phyloP scores from a whole-genome alignment of 2,329 filamentous ascomycete species.

The Trichophyton mentagrophytes region DNA sequence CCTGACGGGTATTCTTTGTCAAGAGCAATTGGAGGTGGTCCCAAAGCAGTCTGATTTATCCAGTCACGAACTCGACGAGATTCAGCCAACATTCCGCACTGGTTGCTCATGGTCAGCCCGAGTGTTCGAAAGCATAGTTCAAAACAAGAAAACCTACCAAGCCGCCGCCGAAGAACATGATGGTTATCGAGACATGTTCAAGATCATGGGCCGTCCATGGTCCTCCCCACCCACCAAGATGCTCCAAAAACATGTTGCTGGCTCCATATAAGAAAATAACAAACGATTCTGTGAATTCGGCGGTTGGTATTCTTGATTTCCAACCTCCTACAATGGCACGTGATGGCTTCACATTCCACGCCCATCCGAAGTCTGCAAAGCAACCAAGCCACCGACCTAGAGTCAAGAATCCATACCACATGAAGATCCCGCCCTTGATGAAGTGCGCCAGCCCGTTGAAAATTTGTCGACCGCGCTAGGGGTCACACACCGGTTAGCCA shows the following conservation, averaged over 20 bases:
- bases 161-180: conserved; percentile 88
- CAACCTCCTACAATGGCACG: conserved; percentile 47
- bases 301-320: conserved; percentile 52
- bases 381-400: conserved; percentile 81
- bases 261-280: conserved; percentile 83
- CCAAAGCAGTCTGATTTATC: conserved; percentile 29
- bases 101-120: conserved; percentile 9
- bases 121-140: conserved; percentile 5
- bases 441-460: conserved; percentile 86
- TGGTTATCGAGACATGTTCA: conserved; percentile 82
- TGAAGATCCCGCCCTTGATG: conserved; percentile 89
- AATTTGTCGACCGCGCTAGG: conserved; percentile 52
- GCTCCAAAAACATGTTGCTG: conserved; percentile 86
- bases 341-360: conserved; percentile 73
- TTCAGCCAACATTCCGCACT: conserved; percentile 77
- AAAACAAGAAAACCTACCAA: conserved; percentile 41
- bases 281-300: conserved; percentile 79
- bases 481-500: conserved; percentile 10
- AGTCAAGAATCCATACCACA: conserved; percentile 80
- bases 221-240: conserved; percentile 59
- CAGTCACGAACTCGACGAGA: conserved; percentile 53
- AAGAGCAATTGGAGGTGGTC: not conserved
- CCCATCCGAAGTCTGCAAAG: conserved; percentile 85
- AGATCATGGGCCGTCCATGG: conserved; percentile 68
- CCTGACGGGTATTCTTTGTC: conserved; percentile 18